A percentile compares a stretch with the other conserved stretches of the same genome.
Evolutionary conservation across 148 eudicot genomes (phyloP).

Genomic region (Limonium bicolor): DNA sequence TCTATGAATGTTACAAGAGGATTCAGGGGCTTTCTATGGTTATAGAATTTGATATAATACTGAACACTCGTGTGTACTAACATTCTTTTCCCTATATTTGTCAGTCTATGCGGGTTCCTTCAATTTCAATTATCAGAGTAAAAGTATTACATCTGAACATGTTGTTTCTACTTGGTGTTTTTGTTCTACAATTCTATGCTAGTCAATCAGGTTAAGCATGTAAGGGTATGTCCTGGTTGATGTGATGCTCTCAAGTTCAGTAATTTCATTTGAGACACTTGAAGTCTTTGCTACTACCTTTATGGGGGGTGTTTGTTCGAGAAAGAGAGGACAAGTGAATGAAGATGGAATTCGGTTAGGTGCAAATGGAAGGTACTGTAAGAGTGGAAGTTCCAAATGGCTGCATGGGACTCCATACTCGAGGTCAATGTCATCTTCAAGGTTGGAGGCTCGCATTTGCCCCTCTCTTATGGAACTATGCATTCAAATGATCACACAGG

Average conservation of each 20-base stretch:
- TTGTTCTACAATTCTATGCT: no score
- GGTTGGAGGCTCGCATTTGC: slow-evolving; percentile 18
- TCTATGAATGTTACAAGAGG: no score
- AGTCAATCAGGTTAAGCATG: no score
- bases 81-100: no score
- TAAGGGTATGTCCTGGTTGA: background rate
- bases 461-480: slow-evolving; percentile 65
- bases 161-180: no score
- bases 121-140: no score
- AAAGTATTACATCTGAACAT: no score
- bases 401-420: slow-evolving; percentile 31
- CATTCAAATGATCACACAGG: slow-evolving; percentile 34
- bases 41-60: no score
- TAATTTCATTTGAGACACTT: background rate
- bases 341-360: slow-evolving; percentile 26
- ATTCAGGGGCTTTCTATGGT: no score
- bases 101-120: no score
- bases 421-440: slow-evolving; percentile 17
- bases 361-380: slow-evolving; percentile 40
- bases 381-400: slow-evolving; percentile 77
- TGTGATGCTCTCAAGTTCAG: background rate
- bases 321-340: slow-evolving; percentile 43
- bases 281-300: background rate
- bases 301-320: slow-evolving; percentile 77
- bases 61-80: no score